Evolutionary conservation across 2,329 filamentous ascomycete genomes (phyloP).

Genomic region (Tolypocladium ophioglossoides): DNA sequence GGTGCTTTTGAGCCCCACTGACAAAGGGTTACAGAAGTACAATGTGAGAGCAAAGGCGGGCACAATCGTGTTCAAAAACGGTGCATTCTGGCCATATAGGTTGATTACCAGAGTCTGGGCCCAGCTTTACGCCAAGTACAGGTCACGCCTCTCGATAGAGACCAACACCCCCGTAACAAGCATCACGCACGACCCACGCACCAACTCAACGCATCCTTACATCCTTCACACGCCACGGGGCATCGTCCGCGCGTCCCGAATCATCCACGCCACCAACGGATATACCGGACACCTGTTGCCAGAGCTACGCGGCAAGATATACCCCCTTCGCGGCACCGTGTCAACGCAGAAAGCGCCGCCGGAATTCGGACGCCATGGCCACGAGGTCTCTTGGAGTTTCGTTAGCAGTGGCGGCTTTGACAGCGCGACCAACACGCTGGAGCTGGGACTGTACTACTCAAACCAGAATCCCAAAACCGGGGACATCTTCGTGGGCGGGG

Average conservation of each 20-base stretch:
- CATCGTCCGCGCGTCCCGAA: constrained; percentile 28
- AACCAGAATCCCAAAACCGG: constrained; percentile 17
- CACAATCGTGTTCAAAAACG: constrained; percentile 18
- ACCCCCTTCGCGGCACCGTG: constrained; percentile 35
- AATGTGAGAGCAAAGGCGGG: constrained; percentile 16
- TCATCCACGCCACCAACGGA: constrained; percentile 48
- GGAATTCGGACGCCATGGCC: constrained; percentile 13
- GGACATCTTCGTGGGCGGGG: constrained; percentile 42
- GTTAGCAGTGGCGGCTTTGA: constrained; percentile 31
- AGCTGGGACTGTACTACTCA: constrained; percentile 10
- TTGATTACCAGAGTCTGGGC: constrained; percentile 31
- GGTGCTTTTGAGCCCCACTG: not conserved
- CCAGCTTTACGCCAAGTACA: constrained; percentile 20
- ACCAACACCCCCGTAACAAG: constrained; percentile 21
- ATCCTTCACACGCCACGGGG: constrained; percentile 34
- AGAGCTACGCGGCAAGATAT: constrained; percentile 29
- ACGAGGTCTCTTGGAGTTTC: constrained; percentile 34
- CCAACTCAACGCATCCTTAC: constrained; percentile 19
- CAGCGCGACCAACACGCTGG: constrained; percentile 31
- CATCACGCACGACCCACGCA: constrained; percentile 11
- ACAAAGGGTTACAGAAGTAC: constrained; percentile 7
- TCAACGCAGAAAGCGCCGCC: constrained; percentile 31
- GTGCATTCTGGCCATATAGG: constrained; percentile 37
- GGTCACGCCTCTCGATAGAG: constrained; percentile 21
- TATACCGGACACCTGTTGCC: constrained; percentile 40